These are phyloP conservation scores for Thielaviopsis populi DNA, from an alignment of 2,329 filamentous ascomycete genomes.

Conservation along the genomic window DNA sequence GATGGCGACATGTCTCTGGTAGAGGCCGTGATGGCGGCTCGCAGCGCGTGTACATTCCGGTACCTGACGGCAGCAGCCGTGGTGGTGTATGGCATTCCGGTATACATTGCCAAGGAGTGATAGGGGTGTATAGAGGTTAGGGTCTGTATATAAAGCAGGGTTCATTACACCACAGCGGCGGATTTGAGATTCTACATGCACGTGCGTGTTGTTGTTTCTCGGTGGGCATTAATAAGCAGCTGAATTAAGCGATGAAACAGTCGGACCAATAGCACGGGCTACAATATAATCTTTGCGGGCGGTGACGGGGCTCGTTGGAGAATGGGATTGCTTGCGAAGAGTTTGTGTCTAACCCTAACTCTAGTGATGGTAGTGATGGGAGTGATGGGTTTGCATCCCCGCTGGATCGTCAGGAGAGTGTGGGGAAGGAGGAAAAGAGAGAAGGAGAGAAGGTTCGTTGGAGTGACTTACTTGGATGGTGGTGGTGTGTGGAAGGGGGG, in stretches of 20 bases:
- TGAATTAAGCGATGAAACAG: neutral
- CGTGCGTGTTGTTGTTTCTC: neutral
- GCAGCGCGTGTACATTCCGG: conserved; percentile 66
- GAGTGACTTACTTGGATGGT: too few species aligned
- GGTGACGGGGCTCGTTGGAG: neutral
- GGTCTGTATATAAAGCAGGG: neutral
- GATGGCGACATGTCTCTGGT: conserved; percentile 41
- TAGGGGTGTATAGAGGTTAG: neutral
- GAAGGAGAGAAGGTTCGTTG: neutral
- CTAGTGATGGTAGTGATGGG: too few species aligned
- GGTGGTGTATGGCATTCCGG: conserved; percentile 87
- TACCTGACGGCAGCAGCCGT: conserved; percentile 91
- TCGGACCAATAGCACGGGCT: neutral
- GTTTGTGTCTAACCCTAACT: neutral
- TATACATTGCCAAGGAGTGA: conserved; percentile 44
- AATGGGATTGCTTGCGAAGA: neutral
- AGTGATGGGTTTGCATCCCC: too few species aligned
- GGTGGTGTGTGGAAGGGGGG: too few species aligned
- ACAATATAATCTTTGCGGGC: neutral
- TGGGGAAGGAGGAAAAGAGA: neutral
- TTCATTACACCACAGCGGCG: neutral
- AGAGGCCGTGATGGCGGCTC: conserved; percentile 64
- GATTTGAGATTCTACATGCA: neutral
- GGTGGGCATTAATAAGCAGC: neutral
- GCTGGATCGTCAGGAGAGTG: too few species aligned